Evolutionary conservation across 345 rosid genomes (phyloP), one percentile per base, ranked within the genome.

Genomic region (Hibiscus trionum): DNA sequence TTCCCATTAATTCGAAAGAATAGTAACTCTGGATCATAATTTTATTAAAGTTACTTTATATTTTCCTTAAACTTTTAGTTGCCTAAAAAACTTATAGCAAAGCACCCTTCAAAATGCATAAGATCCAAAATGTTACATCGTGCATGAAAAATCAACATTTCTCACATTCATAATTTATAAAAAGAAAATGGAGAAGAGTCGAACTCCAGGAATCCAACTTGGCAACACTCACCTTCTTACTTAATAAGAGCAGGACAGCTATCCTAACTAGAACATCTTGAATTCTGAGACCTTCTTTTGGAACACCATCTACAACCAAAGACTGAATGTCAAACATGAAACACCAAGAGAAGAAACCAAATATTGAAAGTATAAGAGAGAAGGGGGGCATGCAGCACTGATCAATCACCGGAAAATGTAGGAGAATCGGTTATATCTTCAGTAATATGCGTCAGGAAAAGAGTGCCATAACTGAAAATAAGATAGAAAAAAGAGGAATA

Each of bases 281-380:
- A 72, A 90, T 86, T 84, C 99, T 82, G 71, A 96, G 97, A 75
- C 99, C 99, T 83, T 96, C 99, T 82, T 96, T 93, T 4, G 99
- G 99, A 70, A 96, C 98, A 72, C 98, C 98, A 82, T 91, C 99
- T 96, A 80, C 76, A 85, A 64, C 74, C 76, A 73, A 84, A 85
- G 62, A 73, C n/a, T 49, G 56, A 53, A 73, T 75, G 70, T 58
- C 58, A 52, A 26, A 68, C 11, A 72, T 58, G 53, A 52, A 26
- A 68, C 11, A 72, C 4, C 26, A 50, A 61, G 46, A 9, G 55
- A 35, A 52, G 12, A 35, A 59, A 74, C 11, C 17, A 70, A 68
- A 46, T n/a, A n/a, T 29, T 31, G 29, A 27, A 14, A 3, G 56
- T 70, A 65, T 60, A 69, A 31, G 47, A 68, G 33, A 37, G 56